Evolutionary conservation across 805 yeast genomes (phyloP).

Genomic region (Candida ascalaphidarum): DNA sequence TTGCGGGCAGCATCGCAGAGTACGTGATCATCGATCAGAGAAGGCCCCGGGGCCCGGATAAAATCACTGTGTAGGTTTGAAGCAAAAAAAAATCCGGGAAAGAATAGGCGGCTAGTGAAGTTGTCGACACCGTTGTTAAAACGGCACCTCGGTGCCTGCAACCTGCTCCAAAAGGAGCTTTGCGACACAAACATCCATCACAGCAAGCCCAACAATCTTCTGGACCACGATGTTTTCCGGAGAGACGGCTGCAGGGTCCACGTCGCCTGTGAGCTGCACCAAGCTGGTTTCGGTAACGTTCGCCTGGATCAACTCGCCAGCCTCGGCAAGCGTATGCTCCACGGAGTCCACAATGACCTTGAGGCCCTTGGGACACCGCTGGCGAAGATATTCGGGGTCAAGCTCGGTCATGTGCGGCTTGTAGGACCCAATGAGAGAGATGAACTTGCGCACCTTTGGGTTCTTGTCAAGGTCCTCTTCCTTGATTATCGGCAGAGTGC

Average conservation of each 20-base stretch:
- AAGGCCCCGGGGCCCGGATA: too few species aligned
- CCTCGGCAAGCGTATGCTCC: conserved; percentile 48
- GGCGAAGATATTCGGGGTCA: conserved; percentile 33
- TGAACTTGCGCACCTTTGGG: conserved; percentile 22
- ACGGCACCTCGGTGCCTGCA: conserved; percentile 3
- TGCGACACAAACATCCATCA: conserved; percentile 56
- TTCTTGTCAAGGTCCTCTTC: conserved; percentile 20
- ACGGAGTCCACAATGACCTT: conserved; percentile 53
- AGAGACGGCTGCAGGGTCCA: conserved; percentile 5
- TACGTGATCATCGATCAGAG: too few species aligned
- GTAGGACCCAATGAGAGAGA: conserved; percentile 59
- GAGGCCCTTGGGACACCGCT: conserved; percentile 22
- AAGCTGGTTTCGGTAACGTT: conserved; percentile 28
- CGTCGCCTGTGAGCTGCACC: conserved; percentile 39
- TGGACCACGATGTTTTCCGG: conserved; percentile 26
- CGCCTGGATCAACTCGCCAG: conserved; percentile 55
- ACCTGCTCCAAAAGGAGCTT: conserved; percentile 23
- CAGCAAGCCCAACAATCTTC: conserved; percentile 55
- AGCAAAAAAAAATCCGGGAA: too few species aligned
- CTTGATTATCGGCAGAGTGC: conserved; percentile 39
- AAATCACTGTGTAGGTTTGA: too few species aligned
- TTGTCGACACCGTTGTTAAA: too few species aligned
- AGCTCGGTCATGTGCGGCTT: conserved; percentile 62
- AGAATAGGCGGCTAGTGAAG: too few species aligned
- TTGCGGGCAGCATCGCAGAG: too few species aligned